These are phyloP conservation scores for Volutella citrinella DNA, from an alignment of 2,329 filamentous ascomycete species.

Conservation along the genomic window DNA sequence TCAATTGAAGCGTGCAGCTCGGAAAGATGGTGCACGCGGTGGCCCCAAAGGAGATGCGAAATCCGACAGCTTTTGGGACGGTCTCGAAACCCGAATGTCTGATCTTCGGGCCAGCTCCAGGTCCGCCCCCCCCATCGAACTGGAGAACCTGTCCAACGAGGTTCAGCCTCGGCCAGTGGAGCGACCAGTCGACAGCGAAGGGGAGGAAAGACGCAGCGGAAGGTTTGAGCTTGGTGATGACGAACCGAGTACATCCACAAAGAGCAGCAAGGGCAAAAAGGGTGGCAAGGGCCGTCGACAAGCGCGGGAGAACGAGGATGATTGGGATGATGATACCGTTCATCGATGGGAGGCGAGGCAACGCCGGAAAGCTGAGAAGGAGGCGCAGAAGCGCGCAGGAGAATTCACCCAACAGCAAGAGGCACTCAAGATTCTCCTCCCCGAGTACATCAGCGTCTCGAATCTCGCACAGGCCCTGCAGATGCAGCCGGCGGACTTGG, in stretches of 20 bases:
- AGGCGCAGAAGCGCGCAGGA: constrained; percentile 36
- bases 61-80: constrained; percentile 19
- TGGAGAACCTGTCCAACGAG: too few relatives aligned
- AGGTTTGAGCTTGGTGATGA: constrained; percentile 30
- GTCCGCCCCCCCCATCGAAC: too few relatives aligned
- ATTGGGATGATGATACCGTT: constrained; percentile 38
- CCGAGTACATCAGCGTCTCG: constrained; percentile 87
- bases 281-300: too few relatives aligned
- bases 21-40: too few relatives aligned
- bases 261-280: constrained; percentile 23
- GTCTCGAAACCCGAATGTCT: constrained; percentile 21
- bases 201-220: constrained; percentile 25
- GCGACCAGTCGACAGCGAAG: constrained; percentile 8
- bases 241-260: constrained; percentile 14
- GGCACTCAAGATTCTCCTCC: constrained; percentile 64
- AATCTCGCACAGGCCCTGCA: constrained; percentile 75
- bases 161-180: constrained; percentile 2
- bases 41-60: constrained; percentile 2
- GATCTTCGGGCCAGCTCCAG: constrained; percentile 13
- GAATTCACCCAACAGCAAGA: constrained; percentile 39
- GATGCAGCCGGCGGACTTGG: constrained; percentile 67
- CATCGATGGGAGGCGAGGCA: constrained; percentile 37
- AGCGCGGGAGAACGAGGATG: constrained; percentile 31
- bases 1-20: constrained; percentile 19
- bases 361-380: constrained; percentile 41